Conservation (phyloP, 176 grass and related monocot genomes). For the Alloteropsis semialata region DNA sequence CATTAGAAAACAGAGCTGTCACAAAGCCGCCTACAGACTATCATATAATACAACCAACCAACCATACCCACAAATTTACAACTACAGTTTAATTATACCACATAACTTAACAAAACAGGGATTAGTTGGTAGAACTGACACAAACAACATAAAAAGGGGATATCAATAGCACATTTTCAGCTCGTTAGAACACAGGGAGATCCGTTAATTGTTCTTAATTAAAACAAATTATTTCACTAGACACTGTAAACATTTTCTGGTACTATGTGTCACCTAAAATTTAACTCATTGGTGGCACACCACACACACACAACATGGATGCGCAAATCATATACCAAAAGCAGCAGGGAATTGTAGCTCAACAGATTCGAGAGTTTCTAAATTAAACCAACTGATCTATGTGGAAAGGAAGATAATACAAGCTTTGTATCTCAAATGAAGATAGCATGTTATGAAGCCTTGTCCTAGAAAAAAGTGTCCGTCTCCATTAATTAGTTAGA, state of each 20-base stretch:
- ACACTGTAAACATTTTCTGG: neutral
- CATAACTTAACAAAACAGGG: neutral
- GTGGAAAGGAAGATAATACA: neutral
- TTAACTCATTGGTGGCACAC: neutral
- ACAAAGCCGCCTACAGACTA: neutral
- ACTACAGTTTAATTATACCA: neutral
- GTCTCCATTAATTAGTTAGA: neutral
- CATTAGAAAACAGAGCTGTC: neutral
- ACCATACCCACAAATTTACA: neutral
- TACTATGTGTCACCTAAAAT: neutral
- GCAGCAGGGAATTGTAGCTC: neutral
- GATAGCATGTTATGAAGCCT: slow-evolving; percentile 3
- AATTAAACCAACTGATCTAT: neutral
- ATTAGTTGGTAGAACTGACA: neutral
- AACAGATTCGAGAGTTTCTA: neutral
- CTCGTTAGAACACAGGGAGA: neutral
- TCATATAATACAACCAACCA: neutral
- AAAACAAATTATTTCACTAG: neutral
- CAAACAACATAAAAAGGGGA: neutral
- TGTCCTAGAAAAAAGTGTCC: neutral
- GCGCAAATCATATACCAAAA: neutral
- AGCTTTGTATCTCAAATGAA: slow-evolving; percentile 3
- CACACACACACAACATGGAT: neutral
- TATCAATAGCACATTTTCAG: neutral
- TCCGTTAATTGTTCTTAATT: neutral